These are phyloP conservation scores for Coemansia sp. DNA, from an alignment of 192 early-diverging fungal species.

Conservation along the genomic window DNA sequence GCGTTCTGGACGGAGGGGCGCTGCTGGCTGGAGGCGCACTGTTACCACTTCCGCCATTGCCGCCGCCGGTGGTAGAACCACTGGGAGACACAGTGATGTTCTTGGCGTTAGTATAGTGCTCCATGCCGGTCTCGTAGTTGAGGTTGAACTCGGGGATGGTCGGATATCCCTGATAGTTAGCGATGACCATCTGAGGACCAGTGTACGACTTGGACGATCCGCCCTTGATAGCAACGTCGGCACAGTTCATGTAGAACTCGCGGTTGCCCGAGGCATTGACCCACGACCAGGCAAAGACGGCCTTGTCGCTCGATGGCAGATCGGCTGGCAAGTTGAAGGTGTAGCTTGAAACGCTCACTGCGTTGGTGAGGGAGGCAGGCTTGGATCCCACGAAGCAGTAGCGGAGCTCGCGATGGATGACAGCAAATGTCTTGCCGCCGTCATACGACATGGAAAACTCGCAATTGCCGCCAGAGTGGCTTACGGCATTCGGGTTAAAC, in stretches of 20 bases:
- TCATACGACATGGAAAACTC: slow-evolving; percentile 62
- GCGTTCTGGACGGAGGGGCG: not conserved
- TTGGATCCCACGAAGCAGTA: slow-evolving; percentile 38
- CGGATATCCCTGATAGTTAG: slow-evolving; percentile 50
- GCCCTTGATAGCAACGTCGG: slow-evolving; percentile 31
- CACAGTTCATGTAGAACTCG: slow-evolving; percentile 53
- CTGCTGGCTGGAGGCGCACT: not conserved
- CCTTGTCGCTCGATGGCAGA: slow-evolving; percentile 59
- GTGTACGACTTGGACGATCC: slow-evolving; percentile 32
- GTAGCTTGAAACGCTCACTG: slow-evolving; percentile 23
- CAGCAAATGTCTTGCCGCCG: slow-evolving; percentile 57
- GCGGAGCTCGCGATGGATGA: slow-evolving; percentile 56
- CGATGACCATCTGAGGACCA: slow-evolving; percentile 39
- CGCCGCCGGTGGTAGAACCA: slow-evolving; percentile 10
- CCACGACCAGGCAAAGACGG: slow-evolving; percentile 65
- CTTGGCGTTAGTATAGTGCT: slow-evolving; percentile 30
- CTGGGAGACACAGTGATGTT: slow-evolving; percentile 38
- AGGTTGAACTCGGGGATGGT: slow-evolving; percentile 57
- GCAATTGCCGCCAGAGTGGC: slow-evolving; percentile 61
- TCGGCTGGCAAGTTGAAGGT: slow-evolving; percentile 60
- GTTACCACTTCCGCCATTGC: not conserved
- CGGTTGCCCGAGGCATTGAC: slow-evolving; percentile 66
- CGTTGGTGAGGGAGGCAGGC: slow-evolving; percentile 22
- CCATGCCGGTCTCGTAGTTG: slow-evolving; percentile 41
- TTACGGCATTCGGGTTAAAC: slow-evolving; percentile 30